Evolutionary conservation across 2,329 filamentous ascomycete species (phyloP).

Genomic region (Pestalotiopsis sp.): DNA sequence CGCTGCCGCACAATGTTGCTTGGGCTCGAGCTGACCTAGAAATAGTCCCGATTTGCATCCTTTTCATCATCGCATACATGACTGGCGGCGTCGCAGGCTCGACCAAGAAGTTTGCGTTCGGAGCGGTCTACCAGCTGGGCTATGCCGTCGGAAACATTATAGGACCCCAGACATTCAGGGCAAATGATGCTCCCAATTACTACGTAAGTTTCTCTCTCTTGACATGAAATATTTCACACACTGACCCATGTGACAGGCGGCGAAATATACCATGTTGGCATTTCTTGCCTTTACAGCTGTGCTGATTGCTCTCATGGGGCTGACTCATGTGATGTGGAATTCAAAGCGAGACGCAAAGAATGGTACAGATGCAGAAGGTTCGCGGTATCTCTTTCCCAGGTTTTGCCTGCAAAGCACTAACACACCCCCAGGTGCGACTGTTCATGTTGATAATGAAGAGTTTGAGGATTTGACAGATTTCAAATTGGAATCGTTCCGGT

Average conservation of each 20-base stretch:
- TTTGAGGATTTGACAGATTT: constrained; percentile 6
- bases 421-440: neutral
- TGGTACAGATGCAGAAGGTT: neutral
- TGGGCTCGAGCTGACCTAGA: neutral
- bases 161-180: neutral
- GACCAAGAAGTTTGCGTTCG: constrained; percentile 5
- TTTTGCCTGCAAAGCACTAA: neutral
- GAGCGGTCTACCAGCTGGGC: constrained; percentile 1
- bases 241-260: neutral
- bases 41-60: neutral
- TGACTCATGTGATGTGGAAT: neutral
- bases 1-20: neutral
- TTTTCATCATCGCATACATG: constrained; percentile 9
- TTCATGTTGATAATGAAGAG: neutral
- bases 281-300: constrained; percentile 2
- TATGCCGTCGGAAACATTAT: constrained; percentile 9
- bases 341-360: neutral
- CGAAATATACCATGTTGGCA: constrained; percentile 5
- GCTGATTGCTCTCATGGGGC: neutral
- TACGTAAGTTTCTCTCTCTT: neutral
- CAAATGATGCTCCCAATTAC: constrained; percentile 1
- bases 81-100: constrained; percentile 1
- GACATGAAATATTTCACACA: no score
- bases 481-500: neutral
- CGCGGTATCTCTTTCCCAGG: neutral